Evolutionary conservation across 2,329 filamentous ascomycete species (phyloP).

Genomic region (Scorias spongiosa): DNA sequence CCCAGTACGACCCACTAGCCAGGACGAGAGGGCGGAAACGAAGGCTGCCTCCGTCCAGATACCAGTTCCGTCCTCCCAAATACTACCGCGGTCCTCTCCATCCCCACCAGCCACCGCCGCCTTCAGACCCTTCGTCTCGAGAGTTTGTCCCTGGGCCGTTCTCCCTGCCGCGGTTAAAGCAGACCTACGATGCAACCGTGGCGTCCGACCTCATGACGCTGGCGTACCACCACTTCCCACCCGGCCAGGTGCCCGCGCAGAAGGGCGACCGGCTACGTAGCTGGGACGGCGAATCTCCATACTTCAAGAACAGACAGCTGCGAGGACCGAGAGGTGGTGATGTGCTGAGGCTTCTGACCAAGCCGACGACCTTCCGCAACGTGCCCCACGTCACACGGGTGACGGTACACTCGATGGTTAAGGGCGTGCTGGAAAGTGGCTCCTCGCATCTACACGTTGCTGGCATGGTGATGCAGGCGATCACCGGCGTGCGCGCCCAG

Average conservation of each 20-base stretch:
- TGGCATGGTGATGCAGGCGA: slow-evolving; percentile 69
- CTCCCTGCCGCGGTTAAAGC: slow-evolving; percentile 68
- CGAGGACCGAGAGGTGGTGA: slow-evolving; percentile 72
- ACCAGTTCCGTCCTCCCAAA: slow-evolving; percentile 86
- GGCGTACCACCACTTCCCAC: slow-evolving; percentile 72
- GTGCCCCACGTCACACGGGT: slow-evolving; percentile 69
- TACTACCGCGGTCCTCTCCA: slow-evolving; percentile 90
- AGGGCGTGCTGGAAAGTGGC: slow-evolving; percentile 47
- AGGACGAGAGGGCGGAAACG: slow-evolving; percentile 27
- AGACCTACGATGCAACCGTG: slow-evolving; percentile 79
- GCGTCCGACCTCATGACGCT: slow-evolving; percentile 79
- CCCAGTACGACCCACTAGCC: slow-evolving; percentile 15
- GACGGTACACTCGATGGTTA: slow-evolving; percentile 63
- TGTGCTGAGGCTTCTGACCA: slow-evolving; percentile 51
- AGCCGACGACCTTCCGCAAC: slow-evolving; percentile 60
- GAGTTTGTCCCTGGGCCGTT: slow-evolving; percentile 86
- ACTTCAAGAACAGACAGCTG: slow-evolving; percentile 79
- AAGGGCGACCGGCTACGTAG: slow-evolving; percentile 54
- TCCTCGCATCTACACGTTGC: slow-evolving; percentile 66
- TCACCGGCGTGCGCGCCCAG: slow-evolving; percentile 60
- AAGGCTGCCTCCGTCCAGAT: slow-evolving; percentile 44
- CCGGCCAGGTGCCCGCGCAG: slow-evolving; percentile 48
- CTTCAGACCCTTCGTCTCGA: slow-evolving; percentile 75
- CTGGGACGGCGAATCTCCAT: slow-evolving; percentile 86
- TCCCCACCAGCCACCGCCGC: slow-evolving; percentile 75